A percentile compares a stretch with the other conserved stretches of the same genome.
phyloP scores from a whole-genome alignment of 2,329 filamentous ascomycete genomes.

The Corniculantispora saksenae region DNA sequence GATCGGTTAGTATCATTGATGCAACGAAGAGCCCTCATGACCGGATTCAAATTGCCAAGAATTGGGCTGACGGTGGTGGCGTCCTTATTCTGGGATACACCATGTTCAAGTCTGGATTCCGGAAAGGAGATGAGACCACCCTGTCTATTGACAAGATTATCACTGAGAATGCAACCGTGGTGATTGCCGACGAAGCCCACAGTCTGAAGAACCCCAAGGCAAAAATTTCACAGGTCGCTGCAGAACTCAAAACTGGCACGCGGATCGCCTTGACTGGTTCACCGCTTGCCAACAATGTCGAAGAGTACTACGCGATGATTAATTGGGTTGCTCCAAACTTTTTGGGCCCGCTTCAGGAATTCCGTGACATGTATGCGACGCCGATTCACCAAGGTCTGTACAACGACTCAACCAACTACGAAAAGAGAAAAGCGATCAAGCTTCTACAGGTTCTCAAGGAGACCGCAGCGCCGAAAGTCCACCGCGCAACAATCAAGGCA shows the following conservation, averaged over 20 bases:
- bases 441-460: constrained; percentile 70
- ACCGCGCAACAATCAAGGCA: constrained; percentile 68
- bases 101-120: constrained; percentile 52
- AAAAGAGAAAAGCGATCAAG: constrained; percentile 63
- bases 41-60: constrained; percentile 48
- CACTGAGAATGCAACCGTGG: constrained; percentile 64
- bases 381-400: constrained; percentile 75
- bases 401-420: constrained; percentile 56
- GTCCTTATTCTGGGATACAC: constrained; percentile 76
- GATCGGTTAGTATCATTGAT: constrained; percentile 57
- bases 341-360: constrained; percentile 68
- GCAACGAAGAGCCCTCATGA: constrained; percentile 34
- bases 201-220: constrained; percentile 67
- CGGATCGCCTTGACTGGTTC: constrained; percentile 86
- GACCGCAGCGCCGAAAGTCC: constrained; percentile 75
- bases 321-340: constrained; percentile 83
- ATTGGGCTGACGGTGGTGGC: constrained; percentile 68
- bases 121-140: constrained; percentile 27
- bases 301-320: constrained; percentile 85
- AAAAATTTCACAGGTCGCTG: constrained; percentile 53
- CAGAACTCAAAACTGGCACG: constrained; percentile 63
- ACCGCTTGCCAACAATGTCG: constrained; percentile 79
- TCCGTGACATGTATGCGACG: constrained; percentile 66
- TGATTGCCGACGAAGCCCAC: constrained; percentile 87
- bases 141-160: constrained; percentile 46